Conservation (phyloP, 2,329 filamentous ascomycete species). For the Aspergillus melleus region DNA sequence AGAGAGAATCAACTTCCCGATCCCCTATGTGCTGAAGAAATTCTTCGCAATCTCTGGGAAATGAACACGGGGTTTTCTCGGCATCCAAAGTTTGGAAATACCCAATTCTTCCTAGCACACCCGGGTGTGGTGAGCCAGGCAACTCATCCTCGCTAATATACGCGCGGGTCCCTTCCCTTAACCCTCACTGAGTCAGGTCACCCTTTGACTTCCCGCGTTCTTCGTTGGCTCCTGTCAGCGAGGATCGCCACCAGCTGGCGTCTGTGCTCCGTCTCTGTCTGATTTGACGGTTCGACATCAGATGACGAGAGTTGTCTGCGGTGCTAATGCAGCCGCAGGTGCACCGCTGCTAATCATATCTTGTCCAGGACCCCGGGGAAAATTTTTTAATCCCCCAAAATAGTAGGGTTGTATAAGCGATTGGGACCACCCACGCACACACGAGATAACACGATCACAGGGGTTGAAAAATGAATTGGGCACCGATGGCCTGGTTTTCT, state of each 20-base stretch:
- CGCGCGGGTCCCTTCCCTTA: constrained; percentile 6
- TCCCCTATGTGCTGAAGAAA: neutral
- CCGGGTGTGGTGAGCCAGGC: neutral
- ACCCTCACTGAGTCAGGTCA: constrained; percentile 2
- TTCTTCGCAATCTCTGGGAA: neutral
- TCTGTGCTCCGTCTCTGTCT: constrained; percentile 13
- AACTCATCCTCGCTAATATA: constrained; percentile 9
- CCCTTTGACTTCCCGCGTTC: neutral
- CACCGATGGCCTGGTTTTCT: neutral
- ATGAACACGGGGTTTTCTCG: neutral
- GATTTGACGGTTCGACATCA: constrained; percentile 16
- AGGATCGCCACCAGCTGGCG: constrained; percentile 7
- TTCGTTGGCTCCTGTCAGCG: constrained; percentile 15
- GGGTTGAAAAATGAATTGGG: constrained; percentile 1
- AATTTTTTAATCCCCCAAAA: neutral
- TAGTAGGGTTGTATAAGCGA: constrained; percentile 6
- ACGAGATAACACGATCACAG: constrained; percentile 2
- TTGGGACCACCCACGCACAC: constrained; percentile 6
- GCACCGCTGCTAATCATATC: constrained; percentile 13
- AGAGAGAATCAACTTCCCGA: neutral
- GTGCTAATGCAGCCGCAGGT: constrained; percentile 18
- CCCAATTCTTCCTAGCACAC: neutral
- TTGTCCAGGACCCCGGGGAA: neutral
- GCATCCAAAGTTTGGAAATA: neutral
- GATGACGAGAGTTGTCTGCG: constrained; percentile 18